Conservation (phyloP, 2,329 filamentous ascomycete species). For the Tolypocladium cylindrosporum region DNA sequence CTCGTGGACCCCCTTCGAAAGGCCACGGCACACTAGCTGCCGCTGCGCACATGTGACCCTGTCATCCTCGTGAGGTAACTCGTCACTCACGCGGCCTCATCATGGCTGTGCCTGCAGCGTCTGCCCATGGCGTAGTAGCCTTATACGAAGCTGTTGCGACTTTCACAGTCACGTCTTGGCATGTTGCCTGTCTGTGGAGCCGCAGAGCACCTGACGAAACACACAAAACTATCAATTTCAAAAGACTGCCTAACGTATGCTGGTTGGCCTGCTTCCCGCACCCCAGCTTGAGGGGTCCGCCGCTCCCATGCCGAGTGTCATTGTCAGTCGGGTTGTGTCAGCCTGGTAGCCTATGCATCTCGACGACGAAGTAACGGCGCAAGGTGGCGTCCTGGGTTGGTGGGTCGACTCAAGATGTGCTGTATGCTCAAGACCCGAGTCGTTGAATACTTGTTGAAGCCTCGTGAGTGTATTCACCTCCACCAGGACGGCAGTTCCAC, state of each 20-base stretch:
- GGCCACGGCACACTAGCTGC: neutral
- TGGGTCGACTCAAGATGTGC: neutral
- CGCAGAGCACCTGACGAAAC: neutral
- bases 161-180: neutral
- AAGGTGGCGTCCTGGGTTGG: neutral
- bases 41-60: neutral
- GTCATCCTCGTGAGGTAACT: neutral
- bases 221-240: slow-evolving; percentile 5
- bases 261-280: neutral
- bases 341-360: neutral
- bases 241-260: slow-evolving; percentile 5
- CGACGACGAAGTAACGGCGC: neutral
- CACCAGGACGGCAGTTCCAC: neutral
- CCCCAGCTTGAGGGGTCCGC: neutral
- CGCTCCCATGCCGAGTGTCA: neutral
- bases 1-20: neutral
- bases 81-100: neutral
- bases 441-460: neutral
- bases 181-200: neutral
- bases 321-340: neutral
- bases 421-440: neutral
- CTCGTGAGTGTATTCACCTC: neutral
- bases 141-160: neutral
- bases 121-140: neutral
- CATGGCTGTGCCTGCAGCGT: neutral